Evolutionary conservation across 371 early-diverging fungal species (phyloP).

Genomic region (Sporodiniella umbellata): DNA sequence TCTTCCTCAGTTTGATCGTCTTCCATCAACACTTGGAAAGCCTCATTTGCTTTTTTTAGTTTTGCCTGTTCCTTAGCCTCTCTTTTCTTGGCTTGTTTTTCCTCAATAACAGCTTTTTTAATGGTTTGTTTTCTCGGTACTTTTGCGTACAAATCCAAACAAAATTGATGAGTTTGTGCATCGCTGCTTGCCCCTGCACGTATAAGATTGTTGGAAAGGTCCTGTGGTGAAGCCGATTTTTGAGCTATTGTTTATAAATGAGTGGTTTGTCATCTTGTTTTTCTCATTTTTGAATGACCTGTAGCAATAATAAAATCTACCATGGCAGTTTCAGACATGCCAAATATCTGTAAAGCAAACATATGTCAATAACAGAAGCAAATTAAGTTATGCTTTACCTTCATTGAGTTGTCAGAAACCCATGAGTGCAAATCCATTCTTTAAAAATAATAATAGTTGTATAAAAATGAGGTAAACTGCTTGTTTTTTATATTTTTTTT

Average conservation of each 20-base stretch:
- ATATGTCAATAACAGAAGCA: too few species aligned
- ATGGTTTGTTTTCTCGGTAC: constrained; percentile 49
- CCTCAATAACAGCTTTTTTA: constrained; percentile 26
- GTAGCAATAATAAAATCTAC: constrained; percentile 73
- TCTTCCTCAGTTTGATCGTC: constrained; percentile 38
- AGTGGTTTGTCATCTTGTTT: too few species aligned
- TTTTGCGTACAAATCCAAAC: constrained; percentile 56
- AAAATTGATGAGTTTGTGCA: constrained; percentile 56
- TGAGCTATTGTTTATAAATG: constrained; percentile 41
- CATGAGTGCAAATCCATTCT: constrained; percentile 50
- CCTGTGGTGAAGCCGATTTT: constrained; percentile 57
- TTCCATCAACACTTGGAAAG: constrained; percentile 54
- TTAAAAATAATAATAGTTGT: not conserved
- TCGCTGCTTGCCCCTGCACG: constrained; percentile 59
- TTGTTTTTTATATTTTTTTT: not conserved
- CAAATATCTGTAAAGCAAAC: constrained; percentile 43
- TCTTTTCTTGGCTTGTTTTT: constrained; percentile 44
- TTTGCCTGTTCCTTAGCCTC: constrained; percentile 53
- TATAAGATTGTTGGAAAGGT: constrained; percentile 48
- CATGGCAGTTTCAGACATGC: constrained; percentile 67
- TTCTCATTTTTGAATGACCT: constrained; percentile 36
- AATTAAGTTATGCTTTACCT: too few species aligned
- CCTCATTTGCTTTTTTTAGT: constrained; percentile 58
- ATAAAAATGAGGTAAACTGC: not conserved
- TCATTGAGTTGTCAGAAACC: constrained; percentile 82